phyloP scores from a whole-genome alignment of 345 rosid species.

The Bruguiera gymnorhiza region DNA sequence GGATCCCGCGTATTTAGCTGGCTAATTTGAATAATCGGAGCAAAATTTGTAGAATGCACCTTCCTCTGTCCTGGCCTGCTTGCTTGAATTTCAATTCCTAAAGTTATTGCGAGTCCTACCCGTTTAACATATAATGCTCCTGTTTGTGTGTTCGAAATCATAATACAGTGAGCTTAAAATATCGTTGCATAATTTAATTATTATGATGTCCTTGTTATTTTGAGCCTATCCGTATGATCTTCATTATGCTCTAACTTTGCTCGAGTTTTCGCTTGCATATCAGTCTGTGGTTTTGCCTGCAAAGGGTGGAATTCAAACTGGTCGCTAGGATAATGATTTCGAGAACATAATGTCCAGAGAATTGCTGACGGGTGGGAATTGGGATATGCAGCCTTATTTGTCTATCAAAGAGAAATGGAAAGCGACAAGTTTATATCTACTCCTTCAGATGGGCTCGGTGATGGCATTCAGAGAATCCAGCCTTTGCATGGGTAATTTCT shows the following conservation, averaged over 20 bases:
- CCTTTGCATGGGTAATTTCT: slow-evolving; percentile 65
- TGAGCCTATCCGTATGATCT: not conserved
- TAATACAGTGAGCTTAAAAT: no score
- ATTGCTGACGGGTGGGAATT: slow-evolving; percentile 47
- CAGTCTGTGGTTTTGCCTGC: slow-evolving; percentile 31
- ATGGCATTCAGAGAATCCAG: slow-evolving; percentile 48
- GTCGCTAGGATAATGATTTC: slow-evolving; percentile 39
- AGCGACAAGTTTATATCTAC: slow-evolving; percentile 52
- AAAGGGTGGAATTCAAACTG: slow-evolving; percentile 16
- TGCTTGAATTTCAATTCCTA: no score
- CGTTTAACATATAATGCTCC: no score
- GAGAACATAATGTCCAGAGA: slow-evolving; percentile 43
- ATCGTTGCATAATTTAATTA: no score
- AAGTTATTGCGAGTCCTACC: no score
- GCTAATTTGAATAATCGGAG: no score
- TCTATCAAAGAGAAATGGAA: slow-evolving; percentile 61
- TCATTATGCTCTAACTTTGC: not conserved
- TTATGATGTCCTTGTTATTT: not conserved
- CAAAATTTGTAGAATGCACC: no score
- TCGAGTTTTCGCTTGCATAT: not conserved
- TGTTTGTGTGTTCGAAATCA: no score
- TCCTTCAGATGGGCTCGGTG: slow-evolving; percentile 49
- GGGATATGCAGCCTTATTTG: slow-evolving; percentile 41
- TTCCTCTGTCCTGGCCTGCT: no score
- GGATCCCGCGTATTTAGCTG: no score